These are phyloP conservation scores for Poterioochromonas sp. DNA, from an alignment of 352 stramenopile species.

Conservation along the genomic window DNA sequence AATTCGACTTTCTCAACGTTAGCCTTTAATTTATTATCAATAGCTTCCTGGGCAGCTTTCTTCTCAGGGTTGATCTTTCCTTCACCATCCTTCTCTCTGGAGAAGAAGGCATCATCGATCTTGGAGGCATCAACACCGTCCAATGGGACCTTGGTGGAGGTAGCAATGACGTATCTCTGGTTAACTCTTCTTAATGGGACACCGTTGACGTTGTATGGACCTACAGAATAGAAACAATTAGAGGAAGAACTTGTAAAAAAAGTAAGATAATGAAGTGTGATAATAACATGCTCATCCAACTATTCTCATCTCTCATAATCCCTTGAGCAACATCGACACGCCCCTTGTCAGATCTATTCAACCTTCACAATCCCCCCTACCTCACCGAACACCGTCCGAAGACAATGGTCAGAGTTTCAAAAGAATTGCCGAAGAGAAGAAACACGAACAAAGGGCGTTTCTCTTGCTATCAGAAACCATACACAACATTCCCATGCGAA, in stretches of 20 bases:
- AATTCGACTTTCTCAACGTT: conserved; percentile 64
- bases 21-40: conserved; percentile 77
- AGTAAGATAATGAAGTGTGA: conserved; percentile 32
- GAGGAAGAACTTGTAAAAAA: conserved; percentile 24
- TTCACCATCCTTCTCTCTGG: conserved; percentile 85
- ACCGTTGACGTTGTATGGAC: conserved; percentile 97
- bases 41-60: conserved; percentile 96
- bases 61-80: conserved; percentile 66
- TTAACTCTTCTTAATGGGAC: conserved; percentile 95
- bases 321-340: no score
- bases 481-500: no score
- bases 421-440: no score
- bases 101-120: conserved; percentile 94
- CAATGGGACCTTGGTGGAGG: conserved; percentile 91
- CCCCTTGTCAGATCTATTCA: no score
- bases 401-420: no score
- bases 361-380: no score
- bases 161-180: conserved; percentile 97
- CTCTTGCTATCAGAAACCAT: no score
- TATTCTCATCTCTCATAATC: conserved; percentile 22
- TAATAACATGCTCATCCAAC: no score
- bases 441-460: no score
- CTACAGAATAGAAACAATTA: conserved; percentile 47
- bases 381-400: no score
- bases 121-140: conserved; percentile 71